These are phyloP conservation scores for Suillus paluster DNA, from an alignment of 768 basidiomycete species.

Conservation along the genomic window DNA sequence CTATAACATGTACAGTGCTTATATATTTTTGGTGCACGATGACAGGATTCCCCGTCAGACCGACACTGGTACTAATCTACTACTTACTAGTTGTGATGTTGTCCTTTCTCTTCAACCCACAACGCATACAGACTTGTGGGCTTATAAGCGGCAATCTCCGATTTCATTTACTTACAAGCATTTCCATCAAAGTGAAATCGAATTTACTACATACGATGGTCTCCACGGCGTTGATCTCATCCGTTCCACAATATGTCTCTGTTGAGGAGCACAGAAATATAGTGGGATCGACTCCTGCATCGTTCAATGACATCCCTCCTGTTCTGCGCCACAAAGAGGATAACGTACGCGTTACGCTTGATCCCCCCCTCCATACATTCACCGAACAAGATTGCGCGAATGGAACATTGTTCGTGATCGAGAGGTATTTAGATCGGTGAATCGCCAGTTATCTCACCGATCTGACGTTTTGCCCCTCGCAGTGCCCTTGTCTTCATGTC, in stretches of 20 bases:
- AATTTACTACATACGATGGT: background rate
- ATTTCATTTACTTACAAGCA: no score
- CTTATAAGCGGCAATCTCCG: no score
- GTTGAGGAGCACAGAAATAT: slow-evolving; percentile 5
- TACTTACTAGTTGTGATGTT: no score
- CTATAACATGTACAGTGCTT: no score
- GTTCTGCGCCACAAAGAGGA: slow-evolving; percentile 77
- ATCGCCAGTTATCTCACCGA: slow-evolving; percentile 7
- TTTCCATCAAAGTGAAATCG: no score
- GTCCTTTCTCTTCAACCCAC: no score
- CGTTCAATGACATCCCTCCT: slow-evolving; percentile 86
- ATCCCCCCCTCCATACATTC: slow-evolving; percentile 71
- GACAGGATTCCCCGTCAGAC: no score
- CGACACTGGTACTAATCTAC: no score
- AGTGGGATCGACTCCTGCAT: slow-evolving; percentile 72
- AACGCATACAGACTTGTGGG: no score
- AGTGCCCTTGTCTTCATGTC: slow-evolving; percentile 84
- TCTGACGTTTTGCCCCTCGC: slow-evolving; percentile 7
- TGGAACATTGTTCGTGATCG: slow-evolving; percentile 84
- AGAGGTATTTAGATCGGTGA: slow-evolving; percentile 59
- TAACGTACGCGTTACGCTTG: slow-evolving; percentile 67
- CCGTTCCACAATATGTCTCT: background rate
- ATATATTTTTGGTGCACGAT: no score
- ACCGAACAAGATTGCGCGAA: slow-evolving; percentile 49
- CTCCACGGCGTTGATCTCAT: background rate